These are phyloP conservation scores for Telopea speciosissima DNA, from an alignment of 177 flowering plant genomes.

Conservation along the genomic window DNA sequence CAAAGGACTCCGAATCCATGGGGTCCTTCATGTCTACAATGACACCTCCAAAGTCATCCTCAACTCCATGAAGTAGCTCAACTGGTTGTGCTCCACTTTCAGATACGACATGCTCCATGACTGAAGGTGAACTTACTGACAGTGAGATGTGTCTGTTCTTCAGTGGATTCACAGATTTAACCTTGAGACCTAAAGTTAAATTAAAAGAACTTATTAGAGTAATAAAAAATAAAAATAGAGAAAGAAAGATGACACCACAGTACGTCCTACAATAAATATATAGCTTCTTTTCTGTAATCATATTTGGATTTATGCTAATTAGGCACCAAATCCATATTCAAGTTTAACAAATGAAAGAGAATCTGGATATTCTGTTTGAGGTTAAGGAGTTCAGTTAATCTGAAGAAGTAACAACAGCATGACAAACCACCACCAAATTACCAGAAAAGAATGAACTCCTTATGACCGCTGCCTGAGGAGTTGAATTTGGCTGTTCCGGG, in stretches of 20 bases:
- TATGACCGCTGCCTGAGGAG: too few species aligned
- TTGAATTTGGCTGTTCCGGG: too few species aligned
- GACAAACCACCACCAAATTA: too few species aligned
- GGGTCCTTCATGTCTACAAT: slow-evolving; percentile 42
- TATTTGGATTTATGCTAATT: background rate
- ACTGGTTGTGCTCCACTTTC: slow-evolving; percentile 23
- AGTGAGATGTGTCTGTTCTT: slow-evolving; percentile 18
- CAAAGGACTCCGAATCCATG: slow-evolving; percentile 39
- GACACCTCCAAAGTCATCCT: slow-evolving; percentile 50
- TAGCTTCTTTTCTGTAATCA: background rate
- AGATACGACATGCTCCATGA: slow-evolving; percentile 6
- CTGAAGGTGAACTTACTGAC: slow-evolving; percentile 13
- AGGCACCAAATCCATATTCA: background rate
- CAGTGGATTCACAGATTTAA: slow-evolving; percentile 1
- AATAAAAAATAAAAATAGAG: too few species aligned
- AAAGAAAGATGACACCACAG: background rate
- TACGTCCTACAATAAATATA: background rate
- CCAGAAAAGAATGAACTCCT: too few species aligned
- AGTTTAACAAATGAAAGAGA: background rate
- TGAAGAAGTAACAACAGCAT: too few species aligned
- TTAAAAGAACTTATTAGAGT: too few species aligned
- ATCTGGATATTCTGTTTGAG: too few species aligned
- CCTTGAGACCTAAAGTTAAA: slow-evolving; percentile 13
- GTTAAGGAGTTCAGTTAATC: too few species aligned
- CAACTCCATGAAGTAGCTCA: slow-evolving; percentile 27